A percentile compares a stretch with the other conserved stretches of the same genome.
Evolutionary conservation across 2,329 filamentous ascomycete species (phyloP).

Genomic region (Penicillium sp.): DNA sequence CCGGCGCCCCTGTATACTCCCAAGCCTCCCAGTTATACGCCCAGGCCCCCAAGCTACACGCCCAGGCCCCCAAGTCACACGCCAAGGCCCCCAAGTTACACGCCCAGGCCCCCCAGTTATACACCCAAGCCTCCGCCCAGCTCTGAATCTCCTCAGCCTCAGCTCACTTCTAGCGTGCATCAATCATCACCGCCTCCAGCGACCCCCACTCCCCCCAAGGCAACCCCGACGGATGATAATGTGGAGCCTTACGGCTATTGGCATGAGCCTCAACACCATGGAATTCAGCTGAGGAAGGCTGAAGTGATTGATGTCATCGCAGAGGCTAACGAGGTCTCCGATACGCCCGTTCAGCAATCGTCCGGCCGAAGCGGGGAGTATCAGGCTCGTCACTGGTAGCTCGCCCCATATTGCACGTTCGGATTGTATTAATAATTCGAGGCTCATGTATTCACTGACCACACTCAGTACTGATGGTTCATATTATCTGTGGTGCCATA

Average conservation of each 20-base stretch:
- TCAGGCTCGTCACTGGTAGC: neutral
- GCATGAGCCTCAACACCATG: neutral
- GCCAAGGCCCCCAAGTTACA: no score
- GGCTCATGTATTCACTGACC: neutral
- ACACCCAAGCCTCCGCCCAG: neutral
- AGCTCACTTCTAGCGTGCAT: neutral
- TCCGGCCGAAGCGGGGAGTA: neutral
- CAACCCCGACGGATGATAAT: neutral
- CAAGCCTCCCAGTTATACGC: no score
- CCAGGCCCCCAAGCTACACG: no score
- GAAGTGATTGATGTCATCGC: neutral
- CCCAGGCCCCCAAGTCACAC: no score
- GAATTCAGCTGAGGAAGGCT: neutral
- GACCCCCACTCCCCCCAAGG: neutral
- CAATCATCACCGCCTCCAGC: neutral
- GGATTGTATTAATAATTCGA: neutral
- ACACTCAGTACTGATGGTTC: neutral
- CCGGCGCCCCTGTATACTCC: neutral
- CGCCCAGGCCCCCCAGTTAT: no score
- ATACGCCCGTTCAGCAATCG: neutral
- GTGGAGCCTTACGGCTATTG: constrained; percentile 2
- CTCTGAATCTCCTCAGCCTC: neutral
- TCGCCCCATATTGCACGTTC: neutral
- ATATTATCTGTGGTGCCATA: neutral
- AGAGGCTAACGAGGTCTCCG: neutral